These are phyloP conservation scores for Schoenoplectus triqueter DNA, from an alignment of 202 grass and related monocot genomes.

Conservation along the genomic window DNA sequence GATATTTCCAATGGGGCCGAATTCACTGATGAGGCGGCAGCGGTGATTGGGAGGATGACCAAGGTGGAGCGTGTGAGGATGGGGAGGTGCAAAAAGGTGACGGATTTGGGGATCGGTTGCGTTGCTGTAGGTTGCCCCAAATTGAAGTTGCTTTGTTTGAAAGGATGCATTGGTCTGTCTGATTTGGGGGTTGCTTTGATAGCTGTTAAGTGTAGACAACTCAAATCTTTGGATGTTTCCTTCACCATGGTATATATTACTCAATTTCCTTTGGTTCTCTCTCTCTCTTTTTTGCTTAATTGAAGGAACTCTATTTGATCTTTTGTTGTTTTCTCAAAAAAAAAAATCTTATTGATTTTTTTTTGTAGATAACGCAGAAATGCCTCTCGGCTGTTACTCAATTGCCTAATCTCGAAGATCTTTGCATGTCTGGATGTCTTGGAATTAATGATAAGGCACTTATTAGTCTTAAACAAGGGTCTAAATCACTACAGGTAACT, in stretches of 20 bases:
- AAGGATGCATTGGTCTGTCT: conserved; percentile 69
- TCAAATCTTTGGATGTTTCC: conserved; percentile 67
- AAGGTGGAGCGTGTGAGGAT: conserved; percentile 51
- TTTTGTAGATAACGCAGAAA: conserved; percentile 64
- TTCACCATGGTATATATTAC: conserved; percentile 65
- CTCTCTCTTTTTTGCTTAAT: conserved; percentile 17
- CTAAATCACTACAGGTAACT: conserved; percentile 71
- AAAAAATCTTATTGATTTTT: neutral
- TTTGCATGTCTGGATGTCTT: conserved; percentile 58
- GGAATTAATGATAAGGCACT: conserved; percentile 71
- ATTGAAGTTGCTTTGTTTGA: conserved; percentile 68
- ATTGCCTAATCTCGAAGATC: conserved; percentile 62
- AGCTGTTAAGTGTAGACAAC: conserved; percentile 71
- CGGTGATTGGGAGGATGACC: conserved; percentile 48
- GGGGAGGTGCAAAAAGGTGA: conserved; percentile 64
- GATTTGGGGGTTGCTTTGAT: conserved; percentile 69
- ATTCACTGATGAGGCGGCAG: conserved; percentile 55
- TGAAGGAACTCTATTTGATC: neutral
- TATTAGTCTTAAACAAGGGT: conserved; percentile 46
- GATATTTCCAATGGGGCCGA: conserved; percentile 72
- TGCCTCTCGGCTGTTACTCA: conserved; percentile 60
- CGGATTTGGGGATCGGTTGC: conserved; percentile 81
- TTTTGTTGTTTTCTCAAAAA: neutral
- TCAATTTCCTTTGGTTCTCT: neutral
- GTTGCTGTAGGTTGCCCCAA: conserved; percentile 73